These are phyloP conservation scores for Alternaria sp. DNA, from an alignment of 2,329 filamentous ascomycete genomes.

Conservation along the genomic window DNA sequence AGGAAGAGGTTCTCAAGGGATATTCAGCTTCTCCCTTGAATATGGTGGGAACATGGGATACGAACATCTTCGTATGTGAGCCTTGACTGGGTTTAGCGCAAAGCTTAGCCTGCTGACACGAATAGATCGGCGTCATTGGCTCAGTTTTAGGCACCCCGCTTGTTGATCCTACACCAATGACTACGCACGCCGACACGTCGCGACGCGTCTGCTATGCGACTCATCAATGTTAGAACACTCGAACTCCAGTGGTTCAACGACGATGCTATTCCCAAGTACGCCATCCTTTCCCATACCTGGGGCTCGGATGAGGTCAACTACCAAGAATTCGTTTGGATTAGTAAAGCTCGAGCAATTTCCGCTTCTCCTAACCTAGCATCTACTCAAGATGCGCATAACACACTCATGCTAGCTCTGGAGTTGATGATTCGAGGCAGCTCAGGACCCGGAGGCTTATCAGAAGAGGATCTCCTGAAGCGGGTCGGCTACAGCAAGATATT, in stretches of 20 bases:
- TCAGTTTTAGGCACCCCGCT: conserved; percentile 9
- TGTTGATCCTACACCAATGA: conserved; percentile 5
- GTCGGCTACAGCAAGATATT: conserved; percentile 30
- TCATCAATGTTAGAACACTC: conserved; percentile 35
- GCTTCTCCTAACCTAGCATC: conserved; percentile 5
- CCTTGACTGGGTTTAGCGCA: background rate
- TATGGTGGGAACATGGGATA: background rate
- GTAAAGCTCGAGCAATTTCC: conserved; percentile 19
- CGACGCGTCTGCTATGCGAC: conserved; percentile 31
- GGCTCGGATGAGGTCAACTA: conserved; percentile 26
- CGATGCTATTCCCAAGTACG: conserved; percentile 30
- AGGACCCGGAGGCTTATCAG: conserved; percentile 14
- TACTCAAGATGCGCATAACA: conserved; percentile 17
- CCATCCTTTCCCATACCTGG: conserved; percentile 37
- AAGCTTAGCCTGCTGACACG: background rate
- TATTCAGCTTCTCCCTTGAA: background rate
- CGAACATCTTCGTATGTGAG: background rate
- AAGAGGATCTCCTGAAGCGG: conserved; percentile 26
- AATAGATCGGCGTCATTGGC: background rate
- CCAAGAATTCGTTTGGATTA: conserved; percentile 30
- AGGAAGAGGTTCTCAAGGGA: background rate
- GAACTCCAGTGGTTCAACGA: conserved; percentile 34
- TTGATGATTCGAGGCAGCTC: conserved; percentile 28
- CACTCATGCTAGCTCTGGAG: conserved; percentile 29
- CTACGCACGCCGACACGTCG: background rate